phyloP scores from a whole-genome alignment of 305 asterid species.

The Nicotiana rustica region DNA sequence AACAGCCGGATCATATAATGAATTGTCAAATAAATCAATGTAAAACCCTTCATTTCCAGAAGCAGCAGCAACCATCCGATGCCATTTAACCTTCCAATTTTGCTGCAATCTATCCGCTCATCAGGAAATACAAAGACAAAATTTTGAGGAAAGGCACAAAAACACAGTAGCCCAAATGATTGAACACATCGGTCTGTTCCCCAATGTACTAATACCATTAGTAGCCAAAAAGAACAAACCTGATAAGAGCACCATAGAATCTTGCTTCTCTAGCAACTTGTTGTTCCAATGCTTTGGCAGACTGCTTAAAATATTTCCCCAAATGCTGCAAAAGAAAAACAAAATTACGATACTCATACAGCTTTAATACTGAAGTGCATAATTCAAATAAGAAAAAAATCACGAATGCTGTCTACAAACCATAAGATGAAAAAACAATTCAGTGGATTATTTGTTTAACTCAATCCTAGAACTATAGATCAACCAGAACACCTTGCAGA shows the following conservation, averaged over 20 bases:
- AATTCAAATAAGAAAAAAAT: background rate
- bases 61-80: conserved; percentile 89
- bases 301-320: conserved; percentile 93
- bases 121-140: conserved; percentile 35
- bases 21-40: conserved; percentile 86
- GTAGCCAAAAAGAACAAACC: conserved; percentile 52
- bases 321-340: conserved; percentile 65
- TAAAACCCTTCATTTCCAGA: conserved; percentile 98
- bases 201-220: background rate
- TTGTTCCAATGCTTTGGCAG: conserved; percentile 88
- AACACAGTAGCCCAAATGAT: conserved; percentile 10
- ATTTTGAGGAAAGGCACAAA: conserved; percentile 17
- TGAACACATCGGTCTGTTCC: background rate
- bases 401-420: background rate
- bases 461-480: background rate
- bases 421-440: background rate
- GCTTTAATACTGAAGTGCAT: background rate
- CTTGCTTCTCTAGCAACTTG: conserved; percentile 91
- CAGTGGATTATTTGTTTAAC: conserved; percentile 4
- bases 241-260: conserved; percentile 96
- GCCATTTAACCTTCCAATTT: conserved; percentile 94
- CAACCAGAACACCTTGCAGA: conserved; percentile 14
- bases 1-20: conserved; percentile 70
- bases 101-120: conserved; percentile 81
- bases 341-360: background rate